phyloP scores from a whole-genome alignment of 1,284 basidiomycete species.

The Apiotrichum domesticum region DNA sequence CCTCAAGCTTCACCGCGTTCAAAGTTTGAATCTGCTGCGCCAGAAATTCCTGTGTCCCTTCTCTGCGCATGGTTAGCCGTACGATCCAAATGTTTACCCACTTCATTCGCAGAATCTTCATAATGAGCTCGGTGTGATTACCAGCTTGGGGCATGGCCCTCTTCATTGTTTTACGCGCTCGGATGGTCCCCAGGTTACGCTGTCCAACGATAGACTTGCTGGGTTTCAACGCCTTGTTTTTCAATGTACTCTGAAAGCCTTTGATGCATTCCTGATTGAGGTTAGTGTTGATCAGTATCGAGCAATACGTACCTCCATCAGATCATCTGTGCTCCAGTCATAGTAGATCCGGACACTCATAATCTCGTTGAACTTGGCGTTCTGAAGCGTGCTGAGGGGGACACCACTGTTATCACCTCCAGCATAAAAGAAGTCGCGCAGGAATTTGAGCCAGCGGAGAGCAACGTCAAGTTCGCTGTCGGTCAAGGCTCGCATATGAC shows the following conservation, averaged over 20 bases:
- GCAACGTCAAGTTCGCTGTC: slow-evolving; percentile 97
- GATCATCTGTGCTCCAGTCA: slow-evolving; percentile 84
- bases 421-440: slow-evolving; percentile 92
- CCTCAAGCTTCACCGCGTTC: slow-evolving; percentile 32
- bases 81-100: slow-evolving; percentile 43
- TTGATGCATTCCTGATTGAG: slow-evolving; percentile 70
- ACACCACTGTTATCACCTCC: slow-evolving; percentile 81
- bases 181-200: slow-evolving; percentile 88
- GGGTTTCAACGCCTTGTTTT: slow-evolving; percentile 68
- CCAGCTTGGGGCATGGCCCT: slow-evolving; percentile 59
- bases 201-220: slow-evolving; percentile 83
- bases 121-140: slow-evolving; percentile 74
- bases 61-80: slow-evolving; percentile 47
- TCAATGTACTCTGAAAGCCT: slow-evolving; percentile 65
- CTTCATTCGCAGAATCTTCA: slow-evolving; percentile 90
- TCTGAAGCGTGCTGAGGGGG: slow-evolving; percentile 81
- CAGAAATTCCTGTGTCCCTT: slow-evolving; percentile 80
- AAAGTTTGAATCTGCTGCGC: slow-evolving; percentile 62
- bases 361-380: slow-evolving; percentile 90
- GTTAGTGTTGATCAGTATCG: slow-evolving; percentile 5
- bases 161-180: slow-evolving; percentile 89
- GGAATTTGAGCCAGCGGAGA: slow-evolving; percentile 96
- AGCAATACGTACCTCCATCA: slow-evolving; percentile 63
- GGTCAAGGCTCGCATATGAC: slow-evolving; percentile 80
- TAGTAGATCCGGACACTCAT: slow-evolving; percentile 86